Conservation (phyloP, 768 basidiomycete species). For the Epithele typhae region DNA sequence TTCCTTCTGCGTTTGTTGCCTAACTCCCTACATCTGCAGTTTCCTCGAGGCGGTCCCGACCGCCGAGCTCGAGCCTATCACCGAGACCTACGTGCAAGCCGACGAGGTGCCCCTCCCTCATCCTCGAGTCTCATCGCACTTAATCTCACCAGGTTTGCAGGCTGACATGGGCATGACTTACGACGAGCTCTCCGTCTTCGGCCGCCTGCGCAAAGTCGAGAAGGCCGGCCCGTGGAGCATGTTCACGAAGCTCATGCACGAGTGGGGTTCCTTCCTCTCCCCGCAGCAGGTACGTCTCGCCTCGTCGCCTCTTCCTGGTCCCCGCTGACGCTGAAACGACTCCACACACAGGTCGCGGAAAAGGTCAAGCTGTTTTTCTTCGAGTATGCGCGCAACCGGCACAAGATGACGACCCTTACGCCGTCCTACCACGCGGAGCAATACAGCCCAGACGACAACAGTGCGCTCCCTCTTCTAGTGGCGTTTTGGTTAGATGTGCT, state of each 20-base stretch:
- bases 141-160: slow-evolving; percentile 31
- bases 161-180: slow-evolving; percentile 99
- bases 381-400: slow-evolving; percentile 92
- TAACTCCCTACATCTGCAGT: slow-evolving; percentile 36
- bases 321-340: neutral
- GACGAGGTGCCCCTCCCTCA: slow-evolving; percentile 63
- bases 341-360: slow-evolving; percentile 59
- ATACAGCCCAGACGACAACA: slow-evolving; percentile 95
- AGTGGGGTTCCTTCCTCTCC: slow-evolving; percentile 86
- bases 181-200: slow-evolving; percentile 91
- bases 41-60: slow-evolving; percentile 92
- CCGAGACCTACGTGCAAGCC: slow-evolving; percentile 89
- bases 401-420: slow-evolving; percentile 98
- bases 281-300: slow-evolving; percentile 66
- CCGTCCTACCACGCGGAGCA: slow-evolving; percentile 94
- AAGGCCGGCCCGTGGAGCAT: slow-evolving; percentile 98
- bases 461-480: slow-evolving; percentile 40
- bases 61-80: slow-evolving; percentile 94
- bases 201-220: slow-evolving; percentile 89
- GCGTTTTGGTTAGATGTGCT: slow-evolving; percentile 1
- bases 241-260: slow-evolving; percentile 91
- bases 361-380: slow-evolving; percentile 98
- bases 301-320: too few relatives aligned
- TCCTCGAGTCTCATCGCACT: neutral
- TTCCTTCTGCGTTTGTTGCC: neutral